These are phyloP conservation scores for Oxytropis ochrocephala DNA, from an alignment of 306 rosid species.

Conservation along the genomic window DNA sequence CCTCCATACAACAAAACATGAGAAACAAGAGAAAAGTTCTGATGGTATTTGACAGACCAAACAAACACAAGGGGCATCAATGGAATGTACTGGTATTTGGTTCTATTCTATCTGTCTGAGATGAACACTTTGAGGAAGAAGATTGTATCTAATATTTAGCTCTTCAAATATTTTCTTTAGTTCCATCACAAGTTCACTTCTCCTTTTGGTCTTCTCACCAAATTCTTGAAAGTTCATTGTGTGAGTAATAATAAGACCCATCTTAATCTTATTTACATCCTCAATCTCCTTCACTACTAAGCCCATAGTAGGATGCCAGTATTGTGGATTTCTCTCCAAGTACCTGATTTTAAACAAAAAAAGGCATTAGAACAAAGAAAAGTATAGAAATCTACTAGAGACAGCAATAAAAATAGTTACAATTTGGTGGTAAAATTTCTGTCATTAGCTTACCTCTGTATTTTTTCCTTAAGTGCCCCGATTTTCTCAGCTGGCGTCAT, in stretches of 20 bases:
- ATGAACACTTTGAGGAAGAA: slow-evolving; percentile 67
- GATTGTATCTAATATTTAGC: slow-evolving; percentile 63
- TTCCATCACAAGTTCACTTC: slow-evolving; percentile 63
- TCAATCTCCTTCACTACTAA: slow-evolving; percentile 63
- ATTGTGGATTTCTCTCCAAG: slow-evolving; percentile 52
- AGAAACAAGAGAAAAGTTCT: not conserved
- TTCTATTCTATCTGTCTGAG: slow-evolving; percentile 35
- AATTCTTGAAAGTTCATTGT: slow-evolving; percentile 82
- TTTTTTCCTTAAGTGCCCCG: slow-evolving; percentile 51
- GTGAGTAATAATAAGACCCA: slow-evolving; percentile 54
- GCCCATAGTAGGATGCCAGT: slow-evolving; percentile 60
- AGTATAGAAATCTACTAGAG: not conserved
- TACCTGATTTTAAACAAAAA: slow-evolving; percentile 38
- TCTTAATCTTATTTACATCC: slow-evolving; percentile 60
- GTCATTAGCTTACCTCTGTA: slow-evolving; percentile 43
- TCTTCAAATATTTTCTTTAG: slow-evolving; percentile 74
- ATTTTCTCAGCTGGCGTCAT: slow-evolving; percentile 63
- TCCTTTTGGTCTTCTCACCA: slow-evolving; percentile 59
- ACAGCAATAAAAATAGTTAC: not conserved
- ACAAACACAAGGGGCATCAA: slow-evolving; percentile 10
- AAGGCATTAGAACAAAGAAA: not conserved
- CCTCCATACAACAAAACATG: no score
- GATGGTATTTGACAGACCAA: not conserved
- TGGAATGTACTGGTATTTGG: slow-evolving; percentile 14
- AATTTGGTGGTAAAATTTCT: not conserved